phyloP scores from a whole-genome alignment of 2,329 filamentous ascomycete genomes.

The Amauroascus niger region DNA sequence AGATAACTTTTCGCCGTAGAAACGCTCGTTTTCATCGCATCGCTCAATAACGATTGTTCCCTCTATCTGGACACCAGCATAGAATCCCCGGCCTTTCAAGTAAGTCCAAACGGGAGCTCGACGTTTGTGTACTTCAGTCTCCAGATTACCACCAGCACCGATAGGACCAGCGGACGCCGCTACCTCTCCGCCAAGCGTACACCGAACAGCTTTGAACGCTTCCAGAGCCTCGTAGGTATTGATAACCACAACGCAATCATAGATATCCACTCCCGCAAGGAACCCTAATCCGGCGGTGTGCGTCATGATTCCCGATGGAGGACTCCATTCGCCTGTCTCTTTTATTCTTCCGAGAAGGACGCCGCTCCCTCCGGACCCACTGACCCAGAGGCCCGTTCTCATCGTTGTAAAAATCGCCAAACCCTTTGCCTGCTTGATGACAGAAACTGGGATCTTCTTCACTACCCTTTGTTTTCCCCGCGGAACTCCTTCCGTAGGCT shows the following conservation, averaged over 20 bases:
- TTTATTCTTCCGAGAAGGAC: conserved; percentile 68
- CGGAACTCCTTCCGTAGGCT: conserved; percentile 39
- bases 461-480: conserved; percentile 54
- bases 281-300: conserved; percentile 86
- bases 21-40: conserved; percentile 76
- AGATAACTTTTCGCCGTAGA: conserved; percentile 60
- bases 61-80: conserved; percentile 76
- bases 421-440: conserved; percentile 81
- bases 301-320: conserved; percentile 79
- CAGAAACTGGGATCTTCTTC: conserved; percentile 76
- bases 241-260: conserved; percentile 89
- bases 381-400: conserved; percentile 85
- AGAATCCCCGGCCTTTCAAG: conserved; percentile 80
- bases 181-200: conserved; percentile 74
- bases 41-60: conserved; percentile 79
- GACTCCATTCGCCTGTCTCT: conserved; percentile 81
- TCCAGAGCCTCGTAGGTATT: conserved; percentile 78
- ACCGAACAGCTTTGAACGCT: conserved; percentile 66
- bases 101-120: conserved; percentile 71
- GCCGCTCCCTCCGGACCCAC: conserved; percentile 81
- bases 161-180: conserved; percentile 68
- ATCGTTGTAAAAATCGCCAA: conserved; percentile 93
- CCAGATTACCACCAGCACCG: conserved; percentile 62
- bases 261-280: conserved; percentile 83
- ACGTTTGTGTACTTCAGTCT: conserved; percentile 57